Base-by-base conservation (phyloP, 2,329 filamentous ascomycete genomes). In the Paecilomyces niveus region DNA sequence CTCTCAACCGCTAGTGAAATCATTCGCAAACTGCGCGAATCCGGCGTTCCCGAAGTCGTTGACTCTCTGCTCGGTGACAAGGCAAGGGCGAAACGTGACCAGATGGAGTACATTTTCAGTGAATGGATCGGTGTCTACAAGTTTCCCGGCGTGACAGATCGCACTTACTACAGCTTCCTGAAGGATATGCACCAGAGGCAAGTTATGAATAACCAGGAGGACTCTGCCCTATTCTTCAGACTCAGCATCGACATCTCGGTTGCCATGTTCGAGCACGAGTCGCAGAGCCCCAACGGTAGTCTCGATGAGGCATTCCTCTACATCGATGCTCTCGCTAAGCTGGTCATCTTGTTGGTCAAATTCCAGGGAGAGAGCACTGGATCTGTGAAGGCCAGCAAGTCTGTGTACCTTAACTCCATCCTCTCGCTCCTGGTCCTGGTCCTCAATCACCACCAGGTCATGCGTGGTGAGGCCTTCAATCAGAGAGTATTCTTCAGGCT, bases 31-130 rank as follows among this genome's bases (percentile, higher is more conserved):
- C 72, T 89, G 55, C 82, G 72, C 35, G 79, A 84, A 63, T 79
- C 79, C 56, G 79, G 81, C 13, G 76, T 83, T 49, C 78, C 78
- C 4, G 72, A 90, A 78, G 76, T 83, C 77, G 71, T 78, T 55
- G 79, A 81, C 63, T 73, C 81, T 57, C 73, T 81, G 56, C 76
- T 80, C 31, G 84, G 82, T 22, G 84, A 87, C 58, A 81, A 85
- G 54, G 75, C 79, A 15, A 72, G 77, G 45, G 80, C 84, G 32
- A 87, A 87, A 64, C 85, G 87, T 62, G 90, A 96, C 61, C 91
- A 97, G 72, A 85, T 96, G 75, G 91, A 95, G 66, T 97, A 99
- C 70, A 83, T 97, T 21, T 97, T 99, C 68, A 92, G 93, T 51
- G 94, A 99, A 76, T 99, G 94, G 94, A 84, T 93, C 29, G 86